A percentile compares a stretch with the other conserved stretches of the same genome.
Conservation (phyloP, 306 rosid species). For the Adenanthera pavonina region DNA sequence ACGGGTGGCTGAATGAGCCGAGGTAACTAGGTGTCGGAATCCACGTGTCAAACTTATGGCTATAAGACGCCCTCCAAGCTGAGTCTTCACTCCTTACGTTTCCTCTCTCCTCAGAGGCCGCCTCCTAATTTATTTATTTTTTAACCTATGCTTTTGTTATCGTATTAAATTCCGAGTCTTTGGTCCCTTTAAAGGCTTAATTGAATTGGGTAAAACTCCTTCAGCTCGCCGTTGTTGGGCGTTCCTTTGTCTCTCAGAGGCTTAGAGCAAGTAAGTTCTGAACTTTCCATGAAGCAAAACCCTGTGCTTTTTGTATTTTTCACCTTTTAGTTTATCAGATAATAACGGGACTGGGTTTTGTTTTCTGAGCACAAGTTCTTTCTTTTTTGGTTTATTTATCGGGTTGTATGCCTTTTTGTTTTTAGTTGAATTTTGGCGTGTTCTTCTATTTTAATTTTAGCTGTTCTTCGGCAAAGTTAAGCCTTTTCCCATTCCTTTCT, state of each 20-base stretch:
- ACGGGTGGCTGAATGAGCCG: neutral
- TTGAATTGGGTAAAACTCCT: constrained; percentile 35
- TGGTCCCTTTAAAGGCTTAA: neutral
- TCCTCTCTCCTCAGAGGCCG: constrained; percentile 33
- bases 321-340: constrained; percentile 17
- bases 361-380: constrained; percentile 29
- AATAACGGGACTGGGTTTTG: constrained; percentile 25
- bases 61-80: neutral
- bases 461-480: constrained; percentile 16
- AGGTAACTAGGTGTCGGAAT: constrained; percentile 1
- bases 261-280: constrained; percentile 48
- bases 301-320: constrained; percentile 24
- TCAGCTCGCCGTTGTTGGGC: constrained; percentile 38
- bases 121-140: neutral
- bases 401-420: neutral
- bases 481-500: constrained; percentile 13
- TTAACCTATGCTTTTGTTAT: neutral
- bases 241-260: neutral
- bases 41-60: constrained; percentile 46
- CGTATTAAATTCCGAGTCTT: constrained; percentile 28
- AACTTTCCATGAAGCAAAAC: constrained; percentile 1
- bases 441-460: constrained; percentile 10
- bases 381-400: constrained; percentile 1
- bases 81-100: constrained; percentile 34
- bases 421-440: neutral